Base-by-base conservation (phyloP, 2,329 filamentous ascomycete species). In the Paecilomyces dactylethromorphus region DNA sequence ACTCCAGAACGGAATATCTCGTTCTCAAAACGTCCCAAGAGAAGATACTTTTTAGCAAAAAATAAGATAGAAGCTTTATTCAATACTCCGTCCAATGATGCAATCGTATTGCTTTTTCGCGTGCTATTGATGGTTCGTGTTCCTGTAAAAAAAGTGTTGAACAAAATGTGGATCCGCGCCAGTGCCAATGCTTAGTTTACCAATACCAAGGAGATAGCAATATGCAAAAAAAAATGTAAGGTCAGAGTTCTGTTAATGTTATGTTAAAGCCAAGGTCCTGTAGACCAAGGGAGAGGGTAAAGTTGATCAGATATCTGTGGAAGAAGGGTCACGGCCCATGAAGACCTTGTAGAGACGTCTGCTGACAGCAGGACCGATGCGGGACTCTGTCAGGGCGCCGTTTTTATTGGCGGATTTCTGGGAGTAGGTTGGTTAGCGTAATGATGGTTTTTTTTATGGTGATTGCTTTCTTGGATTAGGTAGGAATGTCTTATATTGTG, bases 371-470 rank as follows among this genome's bases (percentile, higher is more conserved):
- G 77, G 78, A 0, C 79, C 79, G 52, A 81, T 73, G 13, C 75
- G 72, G 10, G 75, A 70, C 45, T 80, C 76, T 2, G 78, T 76
- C 56, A 77, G 61, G 0, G 71, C 74, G 24, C 79, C 79, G 58
- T 75, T 78, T 60, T 73, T 77, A 61, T 81, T 81, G 49, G 77
- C 76, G 12, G 73, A 77, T 77, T 81, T 81, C 71, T 78, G 61
- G 5, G 54, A 3, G 13, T 8, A 45, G 39, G 13, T n/a, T 12
- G 12, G 35, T 58, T 55, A 60, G 56, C 13, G 56, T 18, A 15
- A 1, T 18, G 4, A 18, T 45, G 15, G 13, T 45, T 4, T 26
- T 5, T 26, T 26, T 26, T 26, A 5, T 5, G 24, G 24, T 26
- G 35, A n/a, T n/a, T 29, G 11, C 3, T 33, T 15, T 33, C 4